These are phyloP conservation scores for Yamadazyma oceani DNA, from an alignment of 1,139 yeast species.

Conservation along the genomic window DNA sequence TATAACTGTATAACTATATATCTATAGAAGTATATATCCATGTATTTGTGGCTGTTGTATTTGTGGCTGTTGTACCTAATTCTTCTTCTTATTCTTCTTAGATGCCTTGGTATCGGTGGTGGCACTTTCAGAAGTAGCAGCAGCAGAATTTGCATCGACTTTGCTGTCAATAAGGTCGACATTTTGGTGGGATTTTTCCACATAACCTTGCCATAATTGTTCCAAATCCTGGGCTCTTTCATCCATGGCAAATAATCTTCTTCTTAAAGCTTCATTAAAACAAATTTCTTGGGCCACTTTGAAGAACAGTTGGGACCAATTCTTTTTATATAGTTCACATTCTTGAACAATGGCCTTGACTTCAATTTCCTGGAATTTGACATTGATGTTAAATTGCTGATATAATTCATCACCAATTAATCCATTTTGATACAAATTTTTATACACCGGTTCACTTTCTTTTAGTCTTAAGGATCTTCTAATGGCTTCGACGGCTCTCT, in stretches of 20 bases:
- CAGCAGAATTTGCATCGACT: neutral
- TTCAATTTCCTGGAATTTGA: constrained; percentile 77
- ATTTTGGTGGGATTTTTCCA: constrained; percentile 19
- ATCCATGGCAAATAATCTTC: constrained; percentile 70
- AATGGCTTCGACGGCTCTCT: constrained; percentile 73
- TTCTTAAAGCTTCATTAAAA: constrained; percentile 85
- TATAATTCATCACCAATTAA: constrained; percentile 86
- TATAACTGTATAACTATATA: too few species aligned
- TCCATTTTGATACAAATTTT: constrained; percentile 78
- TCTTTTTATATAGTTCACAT: constrained; percentile 70
- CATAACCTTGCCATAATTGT: constrained; percentile 49
- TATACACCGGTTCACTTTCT: constrained; percentile 67
- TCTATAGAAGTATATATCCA: too few species aligned
- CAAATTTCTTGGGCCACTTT: constrained; percentile 86
- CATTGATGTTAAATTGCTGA: constrained; percentile 76
- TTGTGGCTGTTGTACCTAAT: neutral
- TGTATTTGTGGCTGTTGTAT: neutral
- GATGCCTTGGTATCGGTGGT: neutral
- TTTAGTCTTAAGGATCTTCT: constrained; percentile 69
- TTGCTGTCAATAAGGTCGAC: neutral
- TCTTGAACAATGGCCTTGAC: constrained; percentile 75
- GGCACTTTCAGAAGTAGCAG: neutral
- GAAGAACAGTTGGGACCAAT: constrained; percentile 79
- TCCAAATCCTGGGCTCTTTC: constrained; percentile 50
- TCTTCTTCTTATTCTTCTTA: constrained; percentile 2